phyloP scores from a whole-genome alignment of 345 rosid genomes.

The Rhizophora apiculata region DNA sequence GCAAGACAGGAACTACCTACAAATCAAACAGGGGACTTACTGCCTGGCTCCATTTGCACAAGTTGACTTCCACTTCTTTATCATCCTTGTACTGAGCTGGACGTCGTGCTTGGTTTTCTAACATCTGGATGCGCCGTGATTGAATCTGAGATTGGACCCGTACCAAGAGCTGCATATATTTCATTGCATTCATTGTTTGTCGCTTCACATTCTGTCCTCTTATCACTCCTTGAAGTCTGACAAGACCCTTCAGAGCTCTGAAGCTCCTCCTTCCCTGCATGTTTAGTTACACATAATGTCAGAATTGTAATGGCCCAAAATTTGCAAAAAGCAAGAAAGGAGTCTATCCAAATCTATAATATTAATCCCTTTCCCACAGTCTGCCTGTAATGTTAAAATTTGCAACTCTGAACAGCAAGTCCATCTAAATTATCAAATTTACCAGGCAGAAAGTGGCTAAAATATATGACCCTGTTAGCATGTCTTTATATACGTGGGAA shows the following conservation, averaged over 20 bases:
- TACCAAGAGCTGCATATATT: slow-evolving; percentile 86
- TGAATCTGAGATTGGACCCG: slow-evolving; percentile 96
- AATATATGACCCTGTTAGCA: too few relatives aligned
- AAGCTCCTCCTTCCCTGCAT: slow-evolving; percentile 90
- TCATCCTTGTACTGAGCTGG: slow-evolving; percentile 48
- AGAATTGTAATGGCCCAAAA: not conserved
- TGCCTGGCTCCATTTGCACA: slow-evolving; percentile 57
- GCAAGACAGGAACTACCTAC: not conserved
- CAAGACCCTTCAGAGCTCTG: slow-evolving; percentile 85
- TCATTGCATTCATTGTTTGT: slow-evolving; percentile 84
- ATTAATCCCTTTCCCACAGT: too few relatives aligned
- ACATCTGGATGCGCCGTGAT: slow-evolving; percentile 85
- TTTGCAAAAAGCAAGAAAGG: too few relatives aligned
- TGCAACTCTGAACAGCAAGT: too few relatives aligned
- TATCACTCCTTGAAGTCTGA: slow-evolving; percentile 95
- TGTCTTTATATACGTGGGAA: too few relatives aligned
- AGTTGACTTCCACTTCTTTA: slow-evolving; percentile 51
- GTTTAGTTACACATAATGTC: slow-evolving; percentile 11
- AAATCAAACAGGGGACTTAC: slow-evolving; percentile 34
- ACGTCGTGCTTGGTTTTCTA: slow-evolving; percentile 67
- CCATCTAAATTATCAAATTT: too few relatives aligned
- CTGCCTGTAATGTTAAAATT: too few relatives aligned
- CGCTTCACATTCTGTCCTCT: slow-evolving; percentile 88
- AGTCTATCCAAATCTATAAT: too few relatives aligned
- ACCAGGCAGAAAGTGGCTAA: too few relatives aligned